Evolutionary conservation across 2,329 filamentous ascomycete species (phyloP).

Genomic region (Botrytis pseudocinerea): DNA sequence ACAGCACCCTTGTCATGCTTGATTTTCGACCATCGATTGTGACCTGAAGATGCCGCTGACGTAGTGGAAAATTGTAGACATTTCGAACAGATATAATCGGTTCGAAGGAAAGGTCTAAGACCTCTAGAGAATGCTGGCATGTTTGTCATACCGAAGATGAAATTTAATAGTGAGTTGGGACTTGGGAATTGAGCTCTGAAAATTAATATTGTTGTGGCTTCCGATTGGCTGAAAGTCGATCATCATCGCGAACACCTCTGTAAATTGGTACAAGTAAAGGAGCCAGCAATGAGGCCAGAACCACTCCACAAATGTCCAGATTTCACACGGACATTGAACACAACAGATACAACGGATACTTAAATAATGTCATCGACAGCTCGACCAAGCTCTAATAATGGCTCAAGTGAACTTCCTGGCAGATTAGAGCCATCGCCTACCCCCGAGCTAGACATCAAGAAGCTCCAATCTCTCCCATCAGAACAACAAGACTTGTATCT

Average conservation of each 20-base stretch:
- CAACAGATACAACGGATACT: conserved; percentile 18
- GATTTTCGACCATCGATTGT: conserved; percentile 96
- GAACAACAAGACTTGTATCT: conserved; percentile 97
- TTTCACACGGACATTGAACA: conserved; percentile 12
- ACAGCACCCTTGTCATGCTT: conserved; percentile 89
- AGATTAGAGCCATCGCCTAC: conserved; percentile 50
- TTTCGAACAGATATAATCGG: conserved; percentile 32
- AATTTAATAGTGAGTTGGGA: not conserved
- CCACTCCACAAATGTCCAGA: conserved; percentile 16
- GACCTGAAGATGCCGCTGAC: conserved; percentile 59
- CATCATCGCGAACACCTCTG: conserved; percentile 16
- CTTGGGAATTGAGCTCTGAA: not conserved
- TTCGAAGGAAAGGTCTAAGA: conserved; percentile 29
- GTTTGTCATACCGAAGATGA: not conserved
- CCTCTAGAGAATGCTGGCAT: conserved; percentile 39
- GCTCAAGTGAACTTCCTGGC: conserved; percentile 39
- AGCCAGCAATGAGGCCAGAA: conserved; percentile 21
- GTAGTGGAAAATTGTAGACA: conserved; percentile 47
- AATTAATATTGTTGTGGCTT: conserved; percentile 22
- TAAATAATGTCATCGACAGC: conserved; percentile 41
- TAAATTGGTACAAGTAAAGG: conserved; percentile 17
- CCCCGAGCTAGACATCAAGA: conserved; percentile 83
- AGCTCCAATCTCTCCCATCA: conserved; percentile 83
- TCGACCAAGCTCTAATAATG: conserved; percentile 39
- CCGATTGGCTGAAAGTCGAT: conserved; percentile 22